These are phyloP conservation scores for Globisporangium apiculatum DNA, from an alignment of 352 stramenopile genomes.

Conservation along the genomic window DNA sequence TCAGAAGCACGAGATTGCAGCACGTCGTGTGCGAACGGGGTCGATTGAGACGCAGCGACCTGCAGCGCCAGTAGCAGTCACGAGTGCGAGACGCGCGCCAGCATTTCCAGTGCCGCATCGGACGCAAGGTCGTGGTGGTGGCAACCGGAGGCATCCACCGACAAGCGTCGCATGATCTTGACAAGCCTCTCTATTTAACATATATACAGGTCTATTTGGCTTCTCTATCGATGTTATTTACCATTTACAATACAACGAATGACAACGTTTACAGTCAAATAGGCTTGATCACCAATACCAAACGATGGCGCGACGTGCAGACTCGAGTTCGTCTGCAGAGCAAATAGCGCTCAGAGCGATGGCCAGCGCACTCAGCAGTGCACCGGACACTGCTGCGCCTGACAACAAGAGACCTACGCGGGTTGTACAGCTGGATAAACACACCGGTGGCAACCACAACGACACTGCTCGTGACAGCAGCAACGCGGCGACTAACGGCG, in stretches of 20 bases:
- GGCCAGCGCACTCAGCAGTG: constrained; percentile 4
- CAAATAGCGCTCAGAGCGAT: constrained; percentile 17
- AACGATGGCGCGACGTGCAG: no score
- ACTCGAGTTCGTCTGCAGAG: constrained; percentile 11
- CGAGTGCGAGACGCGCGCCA: not conserved
- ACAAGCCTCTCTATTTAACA: constrained; percentile 6
- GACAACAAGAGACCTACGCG: no score
- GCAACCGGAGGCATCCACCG: no score
- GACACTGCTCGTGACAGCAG: no score
- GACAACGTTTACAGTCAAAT: not conserved
- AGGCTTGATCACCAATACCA: constrained; percentile 7
- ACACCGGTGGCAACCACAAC: no score
- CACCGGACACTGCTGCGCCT: not conserved
- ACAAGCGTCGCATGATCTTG: not conserved
- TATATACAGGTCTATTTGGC: not conserved
- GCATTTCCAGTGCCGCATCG: not conserved
- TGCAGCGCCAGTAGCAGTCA: not conserved
- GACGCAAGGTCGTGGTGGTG: no score
- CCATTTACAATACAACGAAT: not conserved
- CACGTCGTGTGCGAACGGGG: not conserved
- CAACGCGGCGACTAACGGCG: no score
- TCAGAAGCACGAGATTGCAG: constrained; percentile 18
- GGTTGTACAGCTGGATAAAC: constrained; percentile 19
- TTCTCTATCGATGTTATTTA: not conserved
- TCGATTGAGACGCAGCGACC: not conserved